Evolutionary conservation across 2,329 filamentous ascomycete species (phyloP), one percentile per base, ranked within the genome.

Genomic region (Colletotrichum viniferum): DNA sequence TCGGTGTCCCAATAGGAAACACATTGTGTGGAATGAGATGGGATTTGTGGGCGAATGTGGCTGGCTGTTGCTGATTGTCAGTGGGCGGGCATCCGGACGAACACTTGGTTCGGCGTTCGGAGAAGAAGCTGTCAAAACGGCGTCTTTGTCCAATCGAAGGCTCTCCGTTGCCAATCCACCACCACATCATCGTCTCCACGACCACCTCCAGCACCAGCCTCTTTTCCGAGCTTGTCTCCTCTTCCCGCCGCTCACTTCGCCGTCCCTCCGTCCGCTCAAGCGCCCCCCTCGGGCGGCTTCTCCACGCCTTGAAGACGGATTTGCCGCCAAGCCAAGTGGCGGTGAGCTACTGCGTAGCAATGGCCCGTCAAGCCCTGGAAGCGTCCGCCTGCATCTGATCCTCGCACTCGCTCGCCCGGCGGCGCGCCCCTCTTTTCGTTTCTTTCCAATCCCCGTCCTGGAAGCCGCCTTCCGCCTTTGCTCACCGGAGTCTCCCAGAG

Each of bases 251-350:
- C 34, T 30, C 10, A 21, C 34, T n/a, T 65, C 43, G 60, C 28
- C 28, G n/a, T 56, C 32, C 34, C 38, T 58, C 30, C 56, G 36
- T 21, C 60, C 61, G 68, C 72, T 74, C 36, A 30, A 66, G 55
- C 52, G 32, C 34, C 28, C 12, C 30, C 26, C 36, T 26, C 30
- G 32, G 70, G 55, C 55, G 63, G 65, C 71, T 48, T 55, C 28
- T 70, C 58, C 26, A 58, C 26, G 34, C 30, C 26, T 60, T 21
- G 10, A 64, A 43, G 69, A 73, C 34, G 48, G 63, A 24, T 60
- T 48, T 62, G 43, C 58, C 69, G 73, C 73, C 73, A 76, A 69
- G 63, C 63, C 69, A 76, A 76, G 69, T 73, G 73, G 73, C 73
- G 73, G 73, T 76, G 73, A 76, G 73, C 73, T 61, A 60, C 67